Evolutionary conservation across 352 stramenopile species (phyloP).

Genomic region (Pythium periplocum): DNA sequence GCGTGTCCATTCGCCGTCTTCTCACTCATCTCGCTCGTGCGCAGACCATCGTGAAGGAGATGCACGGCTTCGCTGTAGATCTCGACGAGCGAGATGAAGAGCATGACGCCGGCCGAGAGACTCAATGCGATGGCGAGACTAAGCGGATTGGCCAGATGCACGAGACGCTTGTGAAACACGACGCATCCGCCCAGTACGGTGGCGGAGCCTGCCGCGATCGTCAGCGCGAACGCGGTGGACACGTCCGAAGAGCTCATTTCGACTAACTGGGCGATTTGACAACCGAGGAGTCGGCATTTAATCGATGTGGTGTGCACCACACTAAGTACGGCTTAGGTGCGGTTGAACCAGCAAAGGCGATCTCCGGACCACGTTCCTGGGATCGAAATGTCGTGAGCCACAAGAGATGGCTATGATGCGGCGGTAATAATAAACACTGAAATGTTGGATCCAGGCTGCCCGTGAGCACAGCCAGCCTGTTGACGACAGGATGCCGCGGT

Average conservation of each 20-base stretch:
- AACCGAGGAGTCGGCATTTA: no score
- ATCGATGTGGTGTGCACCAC: no score
- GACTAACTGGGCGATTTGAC: not conserved
- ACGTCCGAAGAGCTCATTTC: constrained; percentile 7
- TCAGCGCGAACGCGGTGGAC: constrained; percentile 32
- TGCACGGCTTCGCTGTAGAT: constrained; percentile 34
- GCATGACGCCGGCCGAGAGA: constrained; percentile 66
- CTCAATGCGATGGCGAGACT: constrained; percentile 84
- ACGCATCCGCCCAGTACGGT: constrained; percentile 35
- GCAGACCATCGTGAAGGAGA: constrained; percentile 24
- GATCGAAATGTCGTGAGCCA: no score
- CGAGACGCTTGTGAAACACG: constrained; percentile 34
- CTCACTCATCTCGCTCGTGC: constrained; percentile 20
- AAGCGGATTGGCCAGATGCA: constrained; percentile 30
- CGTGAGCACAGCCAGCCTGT: no score
- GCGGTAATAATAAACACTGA: no score
- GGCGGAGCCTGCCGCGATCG: constrained; percentile 30
- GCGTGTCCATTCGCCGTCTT: constrained; percentile 27
- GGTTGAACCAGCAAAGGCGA: no score
- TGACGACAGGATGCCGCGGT: no score
- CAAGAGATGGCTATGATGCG: no score
- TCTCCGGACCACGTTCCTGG: no score
- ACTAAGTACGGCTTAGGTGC: no score
- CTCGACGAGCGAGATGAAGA: constrained; percentile 73
- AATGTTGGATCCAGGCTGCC: no score